Base-by-base conservation (phyloP, 306 rosid species). In the Castanea crenata region DNA sequence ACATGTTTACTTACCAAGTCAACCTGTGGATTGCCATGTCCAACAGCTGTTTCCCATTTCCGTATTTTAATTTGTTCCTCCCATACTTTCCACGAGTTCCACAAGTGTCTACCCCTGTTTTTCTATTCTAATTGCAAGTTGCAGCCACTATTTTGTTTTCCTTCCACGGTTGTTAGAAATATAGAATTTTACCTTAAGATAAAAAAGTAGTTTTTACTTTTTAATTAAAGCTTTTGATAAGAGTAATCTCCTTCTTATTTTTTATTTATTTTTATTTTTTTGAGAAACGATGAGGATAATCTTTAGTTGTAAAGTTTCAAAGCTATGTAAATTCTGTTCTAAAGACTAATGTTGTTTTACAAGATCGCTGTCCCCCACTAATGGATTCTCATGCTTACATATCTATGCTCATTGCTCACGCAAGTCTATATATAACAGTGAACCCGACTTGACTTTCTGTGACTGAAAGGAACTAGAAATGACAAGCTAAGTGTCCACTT, bases 11-110 rank as follows among this genome's bases (percentile, higher is more conserved):
- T 78, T 77, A 38, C 70, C 77, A 41, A 76, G 80, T 74, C 84
- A 73, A 75, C 55, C 55, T 74, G 51, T 56, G 54, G 56, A 73
- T 55, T 68, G 82, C 61, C 78, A 77, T 74, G 76, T 76, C 29
- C 61, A 69, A 80, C 85, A 88, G 79, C 81, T 82, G 85, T 81
- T 74, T 20, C 55, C 69, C 73, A 74, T 65, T 69, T 29, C 7
- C 7, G 31, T 58, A 29, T 29, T 65, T 72, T 41, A 7, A 9
- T 41, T 59, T 71, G 14, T 23, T 16, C 61, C 19, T 7, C 5
- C 4, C 27, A 29, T 11, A 6, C 20, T 52, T 62, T 64, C 9
- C 78, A 64, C 75, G 31, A 65, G n/a, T 74, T 62, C 25, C 55
- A 35, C 38, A 23, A 4, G 1, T 23, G 5, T 21, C 64, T 41